A percentile compares a stretch with the other conserved stretches of the same genome.
Conservation (phyloP, 2,329 filamentous ascomycete genomes). For the Diaporthe australafricana region DNA sequence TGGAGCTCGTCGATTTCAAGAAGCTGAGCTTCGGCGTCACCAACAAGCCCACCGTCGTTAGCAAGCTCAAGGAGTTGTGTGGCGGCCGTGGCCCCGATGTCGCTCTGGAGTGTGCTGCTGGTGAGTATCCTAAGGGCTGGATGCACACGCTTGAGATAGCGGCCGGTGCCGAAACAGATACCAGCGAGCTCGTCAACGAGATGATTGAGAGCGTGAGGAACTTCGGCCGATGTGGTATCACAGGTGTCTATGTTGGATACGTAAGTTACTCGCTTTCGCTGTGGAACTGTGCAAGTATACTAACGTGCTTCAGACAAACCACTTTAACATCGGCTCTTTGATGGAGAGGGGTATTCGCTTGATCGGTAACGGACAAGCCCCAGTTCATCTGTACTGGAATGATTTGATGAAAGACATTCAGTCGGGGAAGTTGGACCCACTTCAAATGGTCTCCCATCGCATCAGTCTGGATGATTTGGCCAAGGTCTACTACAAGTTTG, state of each 20-base stretch:
- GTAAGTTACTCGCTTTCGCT: conserved; percentile 49
- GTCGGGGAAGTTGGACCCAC: conserved; percentile 76
- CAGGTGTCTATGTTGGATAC: conserved; percentile 75
- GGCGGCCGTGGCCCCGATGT: conserved; percentile 80
- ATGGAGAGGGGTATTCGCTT: conserved; percentile 90
- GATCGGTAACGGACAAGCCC: conserved; percentile 74
- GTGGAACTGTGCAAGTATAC: background rate
- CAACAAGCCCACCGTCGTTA: conserved; percentile 72
- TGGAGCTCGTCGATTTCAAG: conserved; percentile 78
- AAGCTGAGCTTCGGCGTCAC: conserved; percentile 68
- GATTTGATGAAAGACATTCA: conserved; percentile 77
- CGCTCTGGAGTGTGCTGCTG: conserved; percentile 73
- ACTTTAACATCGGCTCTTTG: conserved; percentile 84
- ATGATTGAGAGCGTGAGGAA: conserved; percentile 81
- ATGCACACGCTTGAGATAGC: conserved; percentile 68
- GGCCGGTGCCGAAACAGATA: conserved; percentile 83
- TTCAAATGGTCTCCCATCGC: conserved; percentile 85
- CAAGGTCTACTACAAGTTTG: conserved; percentile 73
- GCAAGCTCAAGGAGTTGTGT: conserved; percentile 78
- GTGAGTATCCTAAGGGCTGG: conserved; percentile 73
- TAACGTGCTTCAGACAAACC: conserved; percentile 68
- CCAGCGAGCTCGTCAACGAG: conserved; percentile 83
- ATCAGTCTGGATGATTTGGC: conserved; percentile 79
- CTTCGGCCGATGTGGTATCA: conserved; percentile 81
- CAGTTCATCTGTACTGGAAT: conserved; percentile 88